Base-by-base conservation (phyloP, 1,284 basidiomycete species). In the Papiliotrema nemorosa region DNA sequence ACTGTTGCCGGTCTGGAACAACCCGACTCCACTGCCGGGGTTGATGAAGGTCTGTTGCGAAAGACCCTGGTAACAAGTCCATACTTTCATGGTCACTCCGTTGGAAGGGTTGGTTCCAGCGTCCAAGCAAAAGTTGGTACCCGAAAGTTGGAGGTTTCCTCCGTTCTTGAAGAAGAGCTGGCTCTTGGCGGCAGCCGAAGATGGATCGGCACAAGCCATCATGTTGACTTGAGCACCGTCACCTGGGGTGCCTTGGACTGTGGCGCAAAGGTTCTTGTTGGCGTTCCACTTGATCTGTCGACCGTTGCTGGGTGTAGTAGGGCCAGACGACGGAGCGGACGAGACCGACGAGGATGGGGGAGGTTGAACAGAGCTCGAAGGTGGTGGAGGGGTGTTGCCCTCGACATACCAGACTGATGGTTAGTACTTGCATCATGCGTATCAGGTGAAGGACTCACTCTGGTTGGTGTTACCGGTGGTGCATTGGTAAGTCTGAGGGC, bases 11-110 rank as follows among this genome's bases (percentile, higher is more conserved):
- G 21, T 22, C 12, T 9, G 20, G 20, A 40, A 26, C 10, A 26
- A 5, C 9, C 24, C 39, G 14, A 14, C 29, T 31, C 29, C 29
- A 14, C 29, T 31, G 13, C 34, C 20, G 20, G 34, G 14, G 21
- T 22, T 40, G 39, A 20, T 22, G 21, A 22, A 55, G n/a, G 54
- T 53, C 52, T 59, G 57, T 44, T 59, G 57, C 21, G 52, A 47
- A 14, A 48, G 47, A 21, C 53, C 56, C 12, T 53, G 38, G 38
- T 48, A 50, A 39, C 57, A 59, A 1, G 35, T 27, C 51, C 53
- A 59, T 48, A 72, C 53, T 50, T 65, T 67, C 48, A 64, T 51
- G 6, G 27, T 45, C 25, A 47, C 44, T 16, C 56, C 63, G 29
- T 33, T 34, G 13, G 27, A 12, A 5, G 50, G 44, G 38, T 42